phyloP scores from a whole-genome alignment of 352 stramenopile genomes.

The Globisporangium orthogonon region DNA sequence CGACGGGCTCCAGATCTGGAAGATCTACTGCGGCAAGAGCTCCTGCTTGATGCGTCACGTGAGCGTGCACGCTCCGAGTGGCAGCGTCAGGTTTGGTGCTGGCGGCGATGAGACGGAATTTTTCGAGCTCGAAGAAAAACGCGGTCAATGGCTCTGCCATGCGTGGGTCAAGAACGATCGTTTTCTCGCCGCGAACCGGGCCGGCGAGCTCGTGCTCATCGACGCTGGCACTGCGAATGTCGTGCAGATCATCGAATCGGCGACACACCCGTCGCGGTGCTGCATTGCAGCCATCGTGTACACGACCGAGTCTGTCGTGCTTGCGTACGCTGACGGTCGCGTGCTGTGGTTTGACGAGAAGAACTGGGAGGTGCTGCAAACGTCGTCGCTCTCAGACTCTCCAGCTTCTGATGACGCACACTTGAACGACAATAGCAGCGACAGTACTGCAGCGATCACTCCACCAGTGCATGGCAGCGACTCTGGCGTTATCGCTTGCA shows the following conservation, averaged over 20 bases:
- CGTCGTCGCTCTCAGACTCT: slow-evolving; percentile 19
- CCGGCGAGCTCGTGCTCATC: slow-evolving; percentile 48
- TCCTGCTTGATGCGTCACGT: slow-evolving; percentile 28
- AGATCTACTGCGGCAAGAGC: slow-evolving; percentile 33
- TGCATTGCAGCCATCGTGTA: slow-evolving; percentile 41
- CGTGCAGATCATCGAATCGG: slow-evolving; percentile 25
- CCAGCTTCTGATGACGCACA: neutral
- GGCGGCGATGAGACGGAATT: slow-evolving; percentile 5
- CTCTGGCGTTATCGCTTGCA: slow-evolving; percentile 19
- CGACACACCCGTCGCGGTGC: slow-evolving; percentile 26
- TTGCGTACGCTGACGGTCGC: slow-evolving; percentile 40
- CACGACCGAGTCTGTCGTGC: slow-evolving; percentile 41
- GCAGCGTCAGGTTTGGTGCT: neutral
- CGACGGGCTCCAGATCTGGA: slow-evolving; percentile 64
- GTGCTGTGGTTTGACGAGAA: slow-evolving; percentile 43
- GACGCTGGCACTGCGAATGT: slow-evolving; percentile 24
- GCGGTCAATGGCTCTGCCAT: slow-evolving; percentile 41
- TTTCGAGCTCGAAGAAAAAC: slow-evolving; percentile 44
- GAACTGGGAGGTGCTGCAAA: slow-evolving; percentile 37
- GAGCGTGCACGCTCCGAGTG: slow-evolving; percentile 4
- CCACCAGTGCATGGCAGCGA: neutral
- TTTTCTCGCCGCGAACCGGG: slow-evolving; percentile 42
- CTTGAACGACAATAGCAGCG: neutral
- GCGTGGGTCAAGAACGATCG: slow-evolving; percentile 44
- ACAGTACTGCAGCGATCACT: neutral